Evolutionary conservation across 768 basidiomycete genomes (phyloP).

Genomic region (Leccinum boreale): DNA sequence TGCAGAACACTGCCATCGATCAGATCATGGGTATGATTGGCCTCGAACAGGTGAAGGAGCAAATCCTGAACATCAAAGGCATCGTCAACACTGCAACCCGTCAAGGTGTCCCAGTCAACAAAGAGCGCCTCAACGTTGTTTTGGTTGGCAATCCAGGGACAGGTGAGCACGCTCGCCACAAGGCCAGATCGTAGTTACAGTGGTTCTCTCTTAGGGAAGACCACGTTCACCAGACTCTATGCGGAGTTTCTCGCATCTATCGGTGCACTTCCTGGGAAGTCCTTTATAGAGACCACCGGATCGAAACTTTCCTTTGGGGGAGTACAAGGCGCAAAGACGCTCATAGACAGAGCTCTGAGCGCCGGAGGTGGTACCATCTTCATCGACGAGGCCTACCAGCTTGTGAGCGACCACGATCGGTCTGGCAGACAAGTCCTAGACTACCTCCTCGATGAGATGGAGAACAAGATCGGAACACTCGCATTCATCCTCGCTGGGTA

Average conservation of each 20-base stretch:
- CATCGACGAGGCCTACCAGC: background rate
- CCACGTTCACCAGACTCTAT: background rate
- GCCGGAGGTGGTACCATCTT: background rate
- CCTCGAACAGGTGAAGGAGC: background rate
- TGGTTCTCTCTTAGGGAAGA: background rate
- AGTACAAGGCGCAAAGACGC: background rate
- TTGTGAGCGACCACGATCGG: background rate
- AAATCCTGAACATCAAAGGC: background rate
- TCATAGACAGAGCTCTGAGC: background rate
- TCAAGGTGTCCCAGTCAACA: background rate
- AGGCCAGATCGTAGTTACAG: background rate
- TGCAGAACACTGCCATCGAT: background rate
- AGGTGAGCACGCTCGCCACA: background rate
- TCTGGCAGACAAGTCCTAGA: background rate
- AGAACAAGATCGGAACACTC: background rate
- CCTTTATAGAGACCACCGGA: background rate
- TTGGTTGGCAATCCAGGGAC: background rate
- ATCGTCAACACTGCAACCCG: background rate
- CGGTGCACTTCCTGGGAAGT: background rate
- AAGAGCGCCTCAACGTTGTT: background rate
- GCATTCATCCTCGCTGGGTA: background rate
- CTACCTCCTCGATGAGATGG: background rate
- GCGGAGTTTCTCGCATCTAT: background rate
- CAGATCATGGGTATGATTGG: background rate
- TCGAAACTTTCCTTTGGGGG: background rate